These are phyloP conservation scores for Metschnikowia cerradonensis DNA, from an alignment of 805 yeast genomes.

Conservation along the genomic window DNA sequence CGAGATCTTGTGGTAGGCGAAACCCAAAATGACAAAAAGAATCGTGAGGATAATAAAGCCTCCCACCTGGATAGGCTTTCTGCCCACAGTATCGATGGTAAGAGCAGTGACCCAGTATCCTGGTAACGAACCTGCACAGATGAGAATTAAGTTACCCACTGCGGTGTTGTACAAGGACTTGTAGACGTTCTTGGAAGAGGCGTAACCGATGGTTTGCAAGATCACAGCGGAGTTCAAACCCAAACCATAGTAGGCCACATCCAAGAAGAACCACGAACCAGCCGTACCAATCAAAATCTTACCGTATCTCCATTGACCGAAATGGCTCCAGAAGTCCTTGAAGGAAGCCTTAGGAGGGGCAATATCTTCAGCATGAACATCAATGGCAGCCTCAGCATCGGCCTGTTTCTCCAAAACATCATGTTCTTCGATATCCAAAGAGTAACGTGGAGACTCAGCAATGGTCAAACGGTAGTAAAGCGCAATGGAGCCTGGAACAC, in stretches of 20 bases:
- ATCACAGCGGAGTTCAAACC: conserved; percentile 78
- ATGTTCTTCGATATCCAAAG: conserved; percentile 68
- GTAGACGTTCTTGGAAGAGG: conserved; percentile 68
- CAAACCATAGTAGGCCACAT: conserved; percentile 87
- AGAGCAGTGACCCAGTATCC: conserved; percentile 89
- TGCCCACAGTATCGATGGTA: conserved; percentile 74
- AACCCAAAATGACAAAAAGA: conserved; percentile 77
- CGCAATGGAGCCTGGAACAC: conserved; percentile 82
- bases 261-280: conserved; percentile 86
- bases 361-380: conserved; percentile 33
- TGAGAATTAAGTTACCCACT: conserved; percentile 88
- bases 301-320: conserved; percentile 82
- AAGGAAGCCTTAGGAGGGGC: conserved; percentile 80
- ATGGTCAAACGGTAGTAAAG: conserved; percentile 89
- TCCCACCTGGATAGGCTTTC: conserved; percentile 75
- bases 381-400: conserved; percentile 43
- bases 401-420: conserved; percentile 53
- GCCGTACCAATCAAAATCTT: conserved; percentile 85
- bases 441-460: conserved; percentile 92
- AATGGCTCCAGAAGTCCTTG: conserved; percentile 67
- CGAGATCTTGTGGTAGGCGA: conserved; percentile 69
- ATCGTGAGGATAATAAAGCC: conserved; percentile 72
- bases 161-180: conserved; percentile 66
- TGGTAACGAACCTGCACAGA: conserved; percentile 93
- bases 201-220: conserved; percentile 79